Evolutionary conservation across 2,329 filamentous ascomycete genomes (phyloP).

Genomic region (Neospermospora avenae): DNA sequence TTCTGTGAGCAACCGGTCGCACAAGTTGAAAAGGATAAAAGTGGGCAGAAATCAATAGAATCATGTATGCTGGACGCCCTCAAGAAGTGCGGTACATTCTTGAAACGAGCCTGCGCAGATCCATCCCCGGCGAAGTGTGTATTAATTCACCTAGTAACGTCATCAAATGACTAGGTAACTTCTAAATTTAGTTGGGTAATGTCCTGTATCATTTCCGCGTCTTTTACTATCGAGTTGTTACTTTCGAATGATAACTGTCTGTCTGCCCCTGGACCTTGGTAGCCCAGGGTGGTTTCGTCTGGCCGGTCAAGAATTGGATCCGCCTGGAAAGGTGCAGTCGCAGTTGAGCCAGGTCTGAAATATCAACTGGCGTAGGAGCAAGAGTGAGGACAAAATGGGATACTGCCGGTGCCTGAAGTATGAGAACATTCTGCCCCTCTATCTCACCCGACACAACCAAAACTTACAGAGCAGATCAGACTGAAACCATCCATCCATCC

Average conservation of each 20-base stretch:
- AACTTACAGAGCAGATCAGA: background rate
- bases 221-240: too few relatives aligned
- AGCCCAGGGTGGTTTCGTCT: too few relatives aligned
- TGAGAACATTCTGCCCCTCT: background rate
- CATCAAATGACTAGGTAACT: too few relatives aligned
- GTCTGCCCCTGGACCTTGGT: too few relatives aligned
- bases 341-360: background rate
- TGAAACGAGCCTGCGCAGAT: too few relatives aligned
- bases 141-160: too few relatives aligned
- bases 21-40: background rate
- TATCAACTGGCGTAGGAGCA: background rate
- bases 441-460: background rate
- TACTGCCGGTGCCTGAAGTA: background rate
- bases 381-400: conserved; percentile 1
- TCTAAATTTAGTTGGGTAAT: too few relatives aligned
- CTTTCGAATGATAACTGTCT: too few relatives aligned
- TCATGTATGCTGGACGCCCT: background rate
- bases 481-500: background rate
- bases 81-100: background rate
- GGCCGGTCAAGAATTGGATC: too few relatives aligned
- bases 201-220: too few relatives aligned
- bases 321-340: background rate
- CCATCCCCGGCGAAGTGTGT: too few relatives aligned
- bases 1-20: conserved; percentile 14
- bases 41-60: background rate